Base-by-base conservation (phyloP, 2,329 filamentous ascomycete genomes). In the Hymenoscyphus fraxineus region DNA sequence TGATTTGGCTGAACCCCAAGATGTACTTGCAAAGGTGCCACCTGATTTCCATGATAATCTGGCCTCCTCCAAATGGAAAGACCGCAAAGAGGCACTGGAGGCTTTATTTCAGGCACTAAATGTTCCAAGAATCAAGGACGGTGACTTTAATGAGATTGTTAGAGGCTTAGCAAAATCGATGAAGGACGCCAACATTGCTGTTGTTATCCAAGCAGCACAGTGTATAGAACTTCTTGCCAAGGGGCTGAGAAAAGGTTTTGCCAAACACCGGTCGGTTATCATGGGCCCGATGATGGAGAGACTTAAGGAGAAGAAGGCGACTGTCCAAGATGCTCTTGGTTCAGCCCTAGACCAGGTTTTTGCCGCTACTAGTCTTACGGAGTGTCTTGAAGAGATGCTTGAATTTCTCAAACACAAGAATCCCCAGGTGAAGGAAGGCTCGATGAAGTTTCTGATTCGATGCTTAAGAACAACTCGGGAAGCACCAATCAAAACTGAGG, bases 111-210 rank as follows among this genome's bases (percentile, higher is more conserved):
- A 85, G 15, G 83, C 87, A 2, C 78, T 96, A 63, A 96, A 96
- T 71, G 89, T 96, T 51, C 93, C 94, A 15, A 86, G 89, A 67
- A 97, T 99, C 76, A 96, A 97, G 77, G 94, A 98, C 71, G 91
- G 87, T 6, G 89, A 92, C 62, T 98, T 93, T 74, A 86, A 89
- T 75, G 94, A 98, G 72, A 84, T 98, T 70, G 87, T 91, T 63
- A 85, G 91, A 66, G 89, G 87, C 3, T 83, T 98, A 62, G 94
- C 95, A 56, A 99, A 98, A 78, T 92, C 87, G 72, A 99, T 99
- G 95, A 99, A 99, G 78, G 96, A 99, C 72, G 95, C 96, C 71
- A 99, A 99, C 74, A 90, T 99, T 70, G 90, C 92, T 5, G 95
- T 98, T 59, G 95, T 97, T 22, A 95, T 90, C 1, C 89, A 95